Evolutionary conservation across 1,284 basidiomycete species (phyloP).

Genomic region (Pascua guehoae): DNA sequence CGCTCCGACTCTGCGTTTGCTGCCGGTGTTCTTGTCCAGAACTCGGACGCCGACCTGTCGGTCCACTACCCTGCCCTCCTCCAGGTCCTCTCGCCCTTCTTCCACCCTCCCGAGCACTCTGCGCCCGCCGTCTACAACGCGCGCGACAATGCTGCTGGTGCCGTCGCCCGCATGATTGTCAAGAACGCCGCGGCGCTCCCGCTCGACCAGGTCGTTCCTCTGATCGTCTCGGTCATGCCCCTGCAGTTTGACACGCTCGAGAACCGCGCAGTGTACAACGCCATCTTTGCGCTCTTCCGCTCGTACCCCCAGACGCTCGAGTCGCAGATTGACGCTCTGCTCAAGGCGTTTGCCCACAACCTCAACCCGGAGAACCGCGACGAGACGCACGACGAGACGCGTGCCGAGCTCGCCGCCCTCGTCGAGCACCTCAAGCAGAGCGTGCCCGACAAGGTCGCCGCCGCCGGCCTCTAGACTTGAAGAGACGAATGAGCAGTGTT

Average conservation of each 20-base stretch:
- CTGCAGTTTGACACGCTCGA: slow-evolving; percentile 84
- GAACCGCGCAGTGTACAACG: slow-evolving; percentile 83
- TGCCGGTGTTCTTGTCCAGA: slow-evolving; percentile 83
- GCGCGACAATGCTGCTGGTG: slow-evolving; percentile 92
- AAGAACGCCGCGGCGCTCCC: slow-evolving; percentile 80
- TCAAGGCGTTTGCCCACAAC: slow-evolving; percentile 78
- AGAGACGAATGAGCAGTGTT: background rate
- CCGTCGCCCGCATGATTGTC: slow-evolving; percentile 81
- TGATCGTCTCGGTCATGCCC: slow-evolving; percentile 78
- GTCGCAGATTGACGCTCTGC: slow-evolving; percentile 75
- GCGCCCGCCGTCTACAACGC: slow-evolving; percentile 69
- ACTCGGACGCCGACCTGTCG: slow-evolving; percentile 78
- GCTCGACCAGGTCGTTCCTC: slow-evolving; percentile 77
- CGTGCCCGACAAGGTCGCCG: slow-evolving; percentile 48
- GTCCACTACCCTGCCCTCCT: slow-evolving; percentile 77
- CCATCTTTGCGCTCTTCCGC: slow-evolving; percentile 83
- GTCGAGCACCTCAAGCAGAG: slow-evolving; percentile 63
- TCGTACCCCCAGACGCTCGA: slow-evolving; percentile 65
- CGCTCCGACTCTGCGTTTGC: slow-evolving; percentile 96
- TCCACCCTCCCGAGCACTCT: slow-evolving; percentile 59
- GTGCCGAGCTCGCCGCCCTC: slow-evolving; percentile 69
- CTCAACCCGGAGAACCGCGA: slow-evolving; percentile 69
- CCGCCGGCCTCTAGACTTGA: slow-evolving; percentile 38
- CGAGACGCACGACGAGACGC: slow-evolving; percentile 72
- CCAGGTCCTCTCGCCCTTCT: slow-evolving; percentile 74